phyloP scores from a whole-genome alignment of 1,284 basidiomycete genomes.

The Tylopilus orsonianus region DNA sequence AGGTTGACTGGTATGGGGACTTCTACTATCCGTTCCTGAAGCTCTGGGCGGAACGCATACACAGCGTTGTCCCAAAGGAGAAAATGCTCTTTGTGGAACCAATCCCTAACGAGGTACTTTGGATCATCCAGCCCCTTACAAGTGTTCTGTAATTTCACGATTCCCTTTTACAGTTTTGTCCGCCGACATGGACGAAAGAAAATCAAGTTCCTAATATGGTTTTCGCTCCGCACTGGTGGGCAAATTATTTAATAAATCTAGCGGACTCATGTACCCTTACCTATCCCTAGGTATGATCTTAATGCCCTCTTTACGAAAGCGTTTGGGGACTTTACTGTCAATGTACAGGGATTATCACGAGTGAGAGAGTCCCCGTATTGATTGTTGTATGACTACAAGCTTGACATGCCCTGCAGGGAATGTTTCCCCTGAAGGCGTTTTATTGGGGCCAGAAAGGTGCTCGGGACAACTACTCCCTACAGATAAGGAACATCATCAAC shows the following conservation, averaged over 20 bases:
- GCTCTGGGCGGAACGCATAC: constrained; percentile 73
- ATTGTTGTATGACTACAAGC: neutral
- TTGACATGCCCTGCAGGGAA: constrained; percentile 55
- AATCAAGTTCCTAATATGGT: constrained; percentile 74
- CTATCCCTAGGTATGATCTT: constrained; percentile 82
- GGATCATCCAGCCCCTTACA: neutral
- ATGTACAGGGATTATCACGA: constrained; percentile 85
- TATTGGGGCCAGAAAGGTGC: constrained; percentile 86
- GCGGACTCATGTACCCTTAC: neutral
- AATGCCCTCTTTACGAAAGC: constrained; percentile 81
- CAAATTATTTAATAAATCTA: neutral
- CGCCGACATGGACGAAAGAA: constrained; percentile 68
- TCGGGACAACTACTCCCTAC: constrained; percentile 77
- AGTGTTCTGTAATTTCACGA: constrained; percentile 8
- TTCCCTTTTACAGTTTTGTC: constrained; percentile 62
- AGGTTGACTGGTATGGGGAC: constrained; percentile 84
- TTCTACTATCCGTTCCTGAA: constrained; percentile 83
- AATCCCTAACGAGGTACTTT: constrained; percentile 84
- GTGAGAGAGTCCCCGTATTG: constrained; percentile 42
- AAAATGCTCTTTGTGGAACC: constrained; percentile 80
- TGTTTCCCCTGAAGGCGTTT: constrained; percentile 76
- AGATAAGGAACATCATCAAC: constrained; percentile 79
- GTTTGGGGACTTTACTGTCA: constrained; percentile 81
- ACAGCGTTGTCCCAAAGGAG: constrained; percentile 45
- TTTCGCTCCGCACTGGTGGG: constrained; percentile 87